Percentiles rank a stretch among this genome's conserved stretches.
Conservation (phyloP, 1,284 basidiomycete genomes). For the Ceratobasidium sp. region DNA sequence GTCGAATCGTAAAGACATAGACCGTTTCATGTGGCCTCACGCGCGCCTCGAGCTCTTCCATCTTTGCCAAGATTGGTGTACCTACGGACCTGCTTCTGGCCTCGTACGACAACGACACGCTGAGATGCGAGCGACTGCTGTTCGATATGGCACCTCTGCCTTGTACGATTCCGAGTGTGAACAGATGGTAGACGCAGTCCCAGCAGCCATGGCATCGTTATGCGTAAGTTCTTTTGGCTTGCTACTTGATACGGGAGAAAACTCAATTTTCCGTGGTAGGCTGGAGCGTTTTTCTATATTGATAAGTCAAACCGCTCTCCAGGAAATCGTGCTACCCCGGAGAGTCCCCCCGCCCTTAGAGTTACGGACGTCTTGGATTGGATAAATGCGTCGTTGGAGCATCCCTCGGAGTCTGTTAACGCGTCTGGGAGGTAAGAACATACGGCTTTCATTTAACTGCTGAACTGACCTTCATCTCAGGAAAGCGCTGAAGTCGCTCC, state of each 20-base stretch:
- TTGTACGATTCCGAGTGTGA: slow-evolving; percentile 54
- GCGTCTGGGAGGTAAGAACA: slow-evolving; percentile 22
- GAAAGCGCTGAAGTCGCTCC: slow-evolving; percentile 79
- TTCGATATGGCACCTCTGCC: slow-evolving; percentile 50
- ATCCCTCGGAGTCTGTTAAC: slow-evolving; percentile 41
- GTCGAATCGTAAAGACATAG: slow-evolving; percentile 64
- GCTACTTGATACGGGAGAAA: neutral
- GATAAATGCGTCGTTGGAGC: slow-evolving; percentile 50
- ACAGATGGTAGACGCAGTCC: slow-evolving; percentile 76
- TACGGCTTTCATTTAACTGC: neutral
- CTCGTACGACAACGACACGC: slow-evolving; percentile 77
- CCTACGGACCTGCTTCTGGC: slow-evolving; percentile 81
- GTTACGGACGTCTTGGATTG: slow-evolving; percentile 28
- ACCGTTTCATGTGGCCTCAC: slow-evolving; percentile 77
- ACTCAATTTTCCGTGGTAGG: slow-evolving; percentile 56
- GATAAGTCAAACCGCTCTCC: slow-evolving; percentile 52
- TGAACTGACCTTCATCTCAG: slow-evolving; percentile 56
- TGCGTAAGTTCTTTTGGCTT: slow-evolving; percentile 70
- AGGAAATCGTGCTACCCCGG: slow-evolving; percentile 17
- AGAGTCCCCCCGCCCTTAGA: slow-evolving; percentile 19
- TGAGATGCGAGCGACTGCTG: slow-evolving; percentile 77
- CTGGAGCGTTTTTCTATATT: slow-evolving; percentile 76
- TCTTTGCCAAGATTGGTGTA: slow-evolving; percentile 94
- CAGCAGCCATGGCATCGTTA: slow-evolving; percentile 85
- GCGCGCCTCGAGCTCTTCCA: slow-evolving; percentile 85